A percentile compares a stretch with the other conserved stretches of the same genome.
These are phyloP conservation scores for Protomyces macrosporus DNA, from an alignment of 1,139 yeast species.

Conservation along the genomic window DNA sequence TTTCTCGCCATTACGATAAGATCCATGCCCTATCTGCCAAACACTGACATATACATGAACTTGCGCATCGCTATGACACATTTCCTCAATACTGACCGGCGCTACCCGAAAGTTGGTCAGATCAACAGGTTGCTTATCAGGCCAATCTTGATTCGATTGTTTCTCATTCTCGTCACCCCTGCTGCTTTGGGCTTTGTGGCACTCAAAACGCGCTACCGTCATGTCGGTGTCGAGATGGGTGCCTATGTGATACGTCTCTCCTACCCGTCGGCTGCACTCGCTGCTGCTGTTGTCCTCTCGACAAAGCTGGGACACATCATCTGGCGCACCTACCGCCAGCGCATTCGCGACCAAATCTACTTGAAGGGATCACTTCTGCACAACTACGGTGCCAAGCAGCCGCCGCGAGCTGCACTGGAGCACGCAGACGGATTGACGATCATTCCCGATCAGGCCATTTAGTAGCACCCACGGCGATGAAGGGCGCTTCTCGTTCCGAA, in stretches of 20 bases:
- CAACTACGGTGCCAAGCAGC: conserved; percentile 4
- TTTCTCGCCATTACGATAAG: conserved; percentile 15
- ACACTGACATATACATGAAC: background rate
- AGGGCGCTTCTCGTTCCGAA: too few species aligned
- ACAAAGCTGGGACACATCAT: background rate
- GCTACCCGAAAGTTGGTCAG: conserved; percentile 18
- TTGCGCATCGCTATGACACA: background rate
- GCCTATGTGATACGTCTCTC: conserved; percentile 5
- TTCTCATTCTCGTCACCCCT: conserved; percentile 18
- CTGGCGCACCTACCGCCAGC: conserved; percentile 1
- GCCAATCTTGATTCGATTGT: conserved; percentile 9
- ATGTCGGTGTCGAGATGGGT: background rate
- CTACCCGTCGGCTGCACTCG: conserved; percentile 11
- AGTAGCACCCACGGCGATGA: background rate
- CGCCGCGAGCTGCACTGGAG: background rate
- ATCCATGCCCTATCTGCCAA: conserved; percentile 16
- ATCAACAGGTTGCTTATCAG: conserved; percentile 13
- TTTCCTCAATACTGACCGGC: conserved; percentile 16
- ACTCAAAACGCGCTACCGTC: background rate
- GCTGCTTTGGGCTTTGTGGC: conserved; percentile 20
- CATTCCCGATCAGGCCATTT: background rate
- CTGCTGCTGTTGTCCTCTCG: background rate
- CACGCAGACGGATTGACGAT: background rate
- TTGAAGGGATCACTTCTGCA: conserved; percentile 16
- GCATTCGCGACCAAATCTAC: conserved; percentile 12